Percentiles rank a stretch among this genome's conserved stretches.
These are phyloP conservation scores for Sporothrix humicola DNA, from an alignment of 2,329 filamentous ascomycete species.

Conservation along the genomic window DNA sequence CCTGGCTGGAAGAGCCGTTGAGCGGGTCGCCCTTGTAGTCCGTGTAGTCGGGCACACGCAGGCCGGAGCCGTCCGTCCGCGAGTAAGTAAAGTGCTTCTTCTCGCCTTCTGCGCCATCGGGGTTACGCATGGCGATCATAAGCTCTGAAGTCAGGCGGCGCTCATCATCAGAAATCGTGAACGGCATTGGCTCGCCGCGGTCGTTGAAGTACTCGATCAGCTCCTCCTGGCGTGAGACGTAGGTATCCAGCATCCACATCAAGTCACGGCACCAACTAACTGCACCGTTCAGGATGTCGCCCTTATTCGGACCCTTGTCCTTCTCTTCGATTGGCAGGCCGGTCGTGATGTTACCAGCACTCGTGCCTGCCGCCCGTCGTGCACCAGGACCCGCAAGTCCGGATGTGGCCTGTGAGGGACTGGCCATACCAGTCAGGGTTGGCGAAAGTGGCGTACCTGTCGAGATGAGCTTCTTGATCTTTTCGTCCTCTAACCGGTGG, in stretches of 20 bases:
- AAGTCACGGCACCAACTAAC: constrained; percentile 97
- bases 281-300: constrained; percentile 94
- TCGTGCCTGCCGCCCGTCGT: constrained; percentile 74
- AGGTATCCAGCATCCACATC: constrained; percentile 94
- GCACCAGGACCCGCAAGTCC: constrained; percentile 84
- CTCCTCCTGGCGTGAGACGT: constrained; percentile 87
- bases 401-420: constrained; percentile 79
- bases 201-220: constrained; percentile 75
- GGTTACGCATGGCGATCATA: constrained; percentile 82
- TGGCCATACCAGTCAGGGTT: constrained; percentile 72
- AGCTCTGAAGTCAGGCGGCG: constrained; percentile 94
- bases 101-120: constrained; percentile 54
- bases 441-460: constrained; percentile 91
- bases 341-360: constrained; percentile 82
- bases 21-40: constrained; percentile 84
- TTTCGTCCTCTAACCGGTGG: constrained; percentile 94
- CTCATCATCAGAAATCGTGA: constrained; percentile 88
- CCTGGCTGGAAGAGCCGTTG: constrained; percentile 51
- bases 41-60: constrained; percentile 91
- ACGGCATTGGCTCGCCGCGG: constrained; percentile 76
- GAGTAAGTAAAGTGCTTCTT: constrained; percentile 72
- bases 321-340: constrained; percentile 94
- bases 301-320: constrained; percentile 98
- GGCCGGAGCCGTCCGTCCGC: constrained; percentile 78
- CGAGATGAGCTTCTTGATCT: constrained; percentile 91